Conservation (phyloP, 1,139 yeast species). For the Spathaspora jeffriesii region DNA sequence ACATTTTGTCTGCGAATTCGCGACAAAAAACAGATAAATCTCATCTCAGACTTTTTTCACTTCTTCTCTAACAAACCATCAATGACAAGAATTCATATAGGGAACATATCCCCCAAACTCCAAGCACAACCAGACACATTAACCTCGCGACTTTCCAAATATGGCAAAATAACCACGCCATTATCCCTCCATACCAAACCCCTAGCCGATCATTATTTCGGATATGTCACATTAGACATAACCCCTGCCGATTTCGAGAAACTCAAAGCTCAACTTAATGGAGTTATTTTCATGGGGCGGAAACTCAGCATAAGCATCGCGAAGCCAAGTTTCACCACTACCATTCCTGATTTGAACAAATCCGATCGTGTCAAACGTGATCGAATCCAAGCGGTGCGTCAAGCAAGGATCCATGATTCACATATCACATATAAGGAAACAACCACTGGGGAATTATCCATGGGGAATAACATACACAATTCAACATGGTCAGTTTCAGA, state of each 20-base stretch:
- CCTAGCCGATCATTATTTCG: slow-evolving; percentile 57
- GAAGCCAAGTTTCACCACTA: slow-evolving; percentile 27
- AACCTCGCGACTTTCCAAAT: slow-evolving; percentile 45
- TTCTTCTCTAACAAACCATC: background rate
- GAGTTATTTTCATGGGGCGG: slow-evolving; percentile 74
- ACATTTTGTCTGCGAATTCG: too few relatives aligned
- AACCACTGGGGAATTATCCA: slow-evolving; percentile 22
- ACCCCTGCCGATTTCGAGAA: slow-evolving; percentile 43
- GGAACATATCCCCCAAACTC: slow-evolving; percentile 60
- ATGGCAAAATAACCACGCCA: slow-evolving; percentile 45
- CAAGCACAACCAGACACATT: slow-evolving; percentile 45
- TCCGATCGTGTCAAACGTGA: slow-evolving; percentile 27
- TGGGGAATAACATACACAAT: too few relatives aligned
- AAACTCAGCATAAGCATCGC: slow-evolving; percentile 57
- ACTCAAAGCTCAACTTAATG: slow-evolving; percentile 61
- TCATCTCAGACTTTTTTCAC: slow-evolving; percentile 2
- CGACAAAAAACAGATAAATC: background rate
- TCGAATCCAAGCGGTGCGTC: slow-evolving; percentile 40
- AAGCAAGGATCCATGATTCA: slow-evolving; percentile 43
- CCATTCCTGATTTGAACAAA: slow-evolving; percentile 45
- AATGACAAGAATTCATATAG: slow-evolving; percentile 56
- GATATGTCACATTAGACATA: slow-evolving; percentile 61
- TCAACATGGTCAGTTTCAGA: slow-evolving; percentile 27
- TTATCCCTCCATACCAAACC: slow-evolving; percentile 54
- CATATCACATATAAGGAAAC: slow-evolving; percentile 22